phyloP scores from a whole-genome alignment of 2,329 filamentous ascomycete species.

The Cladophialophora immunda region DNA sequence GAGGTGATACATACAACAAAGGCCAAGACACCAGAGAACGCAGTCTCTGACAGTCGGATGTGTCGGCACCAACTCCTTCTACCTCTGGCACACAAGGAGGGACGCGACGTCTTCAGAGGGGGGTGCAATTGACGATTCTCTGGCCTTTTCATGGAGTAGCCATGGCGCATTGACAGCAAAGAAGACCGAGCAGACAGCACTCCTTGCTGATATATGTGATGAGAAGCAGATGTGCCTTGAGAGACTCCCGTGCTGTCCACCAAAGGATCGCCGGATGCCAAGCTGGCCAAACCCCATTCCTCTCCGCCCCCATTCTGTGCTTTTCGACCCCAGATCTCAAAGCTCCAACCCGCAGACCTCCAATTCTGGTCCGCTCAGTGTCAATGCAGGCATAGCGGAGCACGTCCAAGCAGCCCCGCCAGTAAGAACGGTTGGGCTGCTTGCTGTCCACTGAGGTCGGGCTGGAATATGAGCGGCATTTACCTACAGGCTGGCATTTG shows the following conservation, averaged over 20 bases:
- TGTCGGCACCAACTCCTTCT: neutral
- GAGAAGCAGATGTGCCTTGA: neutral
- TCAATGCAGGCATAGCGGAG: neutral
- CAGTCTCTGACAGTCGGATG: neutral
- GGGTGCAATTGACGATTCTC: neutral
- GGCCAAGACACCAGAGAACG: neutral
- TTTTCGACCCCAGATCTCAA: constrained; percentile 8
- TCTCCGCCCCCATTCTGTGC: constrained; percentile 3
- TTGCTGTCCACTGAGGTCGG: neutral
- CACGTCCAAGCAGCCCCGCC: constrained; percentile 3
- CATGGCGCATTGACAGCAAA: neutral
- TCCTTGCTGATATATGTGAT: neutral
- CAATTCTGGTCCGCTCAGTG: neutral
- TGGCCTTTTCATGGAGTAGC: neutral
- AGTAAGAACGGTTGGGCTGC: neutral
- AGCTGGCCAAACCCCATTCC: neutral
- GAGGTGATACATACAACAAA: neutral
- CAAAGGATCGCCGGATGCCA: neutral
- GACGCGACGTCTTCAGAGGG: neutral
- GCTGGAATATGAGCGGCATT: neutral
- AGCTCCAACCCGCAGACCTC: constrained; percentile 1
- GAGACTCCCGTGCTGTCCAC: neutral
- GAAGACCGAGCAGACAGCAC: neutral
- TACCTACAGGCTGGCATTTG: neutral
- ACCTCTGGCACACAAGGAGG: neutral